Percentiles rank a stretch among this genome's conserved stretches.
These are phyloP conservation scores for Scedosporium apiospermum DNA, from an alignment of 2,329 filamentous ascomycete genomes.

Conservation along the genomic window DNA sequence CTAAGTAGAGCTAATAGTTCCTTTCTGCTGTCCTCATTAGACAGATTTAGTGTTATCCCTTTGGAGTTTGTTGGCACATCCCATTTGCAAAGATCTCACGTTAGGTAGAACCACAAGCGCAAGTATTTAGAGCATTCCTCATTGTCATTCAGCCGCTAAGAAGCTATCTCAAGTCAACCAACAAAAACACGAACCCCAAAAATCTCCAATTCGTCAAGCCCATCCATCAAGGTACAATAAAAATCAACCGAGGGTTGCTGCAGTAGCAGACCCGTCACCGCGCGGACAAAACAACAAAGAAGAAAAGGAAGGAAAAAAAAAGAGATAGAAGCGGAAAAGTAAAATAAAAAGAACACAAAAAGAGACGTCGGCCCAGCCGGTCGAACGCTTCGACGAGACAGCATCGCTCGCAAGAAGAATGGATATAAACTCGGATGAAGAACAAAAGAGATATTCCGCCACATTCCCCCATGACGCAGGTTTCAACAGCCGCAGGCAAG, in stretches of 20 bases:
- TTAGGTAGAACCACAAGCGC: neutral
- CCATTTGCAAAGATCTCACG: too few species aligned
- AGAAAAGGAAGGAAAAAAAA: too few species aligned
- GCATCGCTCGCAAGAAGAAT: neutral
- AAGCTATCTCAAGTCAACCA: neutral
- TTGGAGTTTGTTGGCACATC: neutral
- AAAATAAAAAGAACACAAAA: neutral
- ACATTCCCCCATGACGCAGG: neutral
- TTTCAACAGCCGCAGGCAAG: neutral
- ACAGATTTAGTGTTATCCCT: neutral
- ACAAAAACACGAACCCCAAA: neutral
- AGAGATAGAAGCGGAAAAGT: neutral
- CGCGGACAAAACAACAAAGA: too few species aligned
- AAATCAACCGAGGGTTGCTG: too few species aligned
- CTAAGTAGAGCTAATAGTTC: neutral
- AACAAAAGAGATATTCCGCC: neutral
- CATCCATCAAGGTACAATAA: too few species aligned
- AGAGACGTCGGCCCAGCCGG: neutral
- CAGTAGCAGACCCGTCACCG: too few species aligned
- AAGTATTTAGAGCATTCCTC: neutral
- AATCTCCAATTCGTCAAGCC: neutral
- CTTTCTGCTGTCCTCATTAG: neutral
- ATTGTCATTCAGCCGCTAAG: neutral
- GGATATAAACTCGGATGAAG: neutral
- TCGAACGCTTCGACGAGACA: neutral